These are phyloP conservation scores for Cutaneotrichosporon sp. DNA, from an alignment of 1,284 basidiomycete genomes.

Conservation along the genomic window DNA sequence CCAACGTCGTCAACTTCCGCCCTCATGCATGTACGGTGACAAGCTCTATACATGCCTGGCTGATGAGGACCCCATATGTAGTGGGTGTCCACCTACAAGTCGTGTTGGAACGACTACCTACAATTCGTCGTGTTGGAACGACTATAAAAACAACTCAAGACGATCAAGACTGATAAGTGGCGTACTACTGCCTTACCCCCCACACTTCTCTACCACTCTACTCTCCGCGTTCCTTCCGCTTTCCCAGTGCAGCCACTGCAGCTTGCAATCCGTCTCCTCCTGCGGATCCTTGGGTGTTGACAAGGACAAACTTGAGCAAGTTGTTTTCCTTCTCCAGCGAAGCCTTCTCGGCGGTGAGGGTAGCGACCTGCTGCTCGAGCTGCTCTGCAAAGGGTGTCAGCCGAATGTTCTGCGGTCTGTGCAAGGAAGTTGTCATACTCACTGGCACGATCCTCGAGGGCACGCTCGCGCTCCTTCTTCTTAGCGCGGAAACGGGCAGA, in stretches of 20 bases:
- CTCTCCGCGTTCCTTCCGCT: slow-evolving; percentile 23
- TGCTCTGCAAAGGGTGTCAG: slow-evolving; percentile 54
- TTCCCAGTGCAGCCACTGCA: slow-evolving; percentile 32
- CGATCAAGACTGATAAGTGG: too few species aligned
- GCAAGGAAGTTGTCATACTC: neutral
- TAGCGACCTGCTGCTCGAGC: slow-evolving; percentile 72
- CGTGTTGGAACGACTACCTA: neutral
- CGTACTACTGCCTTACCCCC: neutral
- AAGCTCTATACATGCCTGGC: slow-evolving; percentile 3
- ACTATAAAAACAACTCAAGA: neutral
- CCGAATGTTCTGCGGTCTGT: neutral
- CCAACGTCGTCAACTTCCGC: too few species aligned
- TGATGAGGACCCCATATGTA: too few species aligned
- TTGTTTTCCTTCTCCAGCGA: slow-evolving; percentile 86
- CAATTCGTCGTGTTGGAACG: too few species aligned
- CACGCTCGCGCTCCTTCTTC: slow-evolving; percentile 97
- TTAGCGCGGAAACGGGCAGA: slow-evolving; percentile 96
- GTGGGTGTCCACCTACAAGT: neutral
- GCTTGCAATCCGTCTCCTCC: slow-evolving; percentile 25
- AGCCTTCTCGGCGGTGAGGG: slow-evolving; percentile 86
- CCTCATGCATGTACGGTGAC: neutral
- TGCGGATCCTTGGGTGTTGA: slow-evolving; percentile 64
- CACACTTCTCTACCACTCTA: neutral
- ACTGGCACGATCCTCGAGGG: slow-evolving; percentile 71
- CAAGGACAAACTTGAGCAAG: slow-evolving; percentile 88